Evolutionary conservation across 2,329 filamentous ascomycete genomes (phyloP), one percentile per base, ranked within the genome.

Genomic region (Leptographium lundbergii): DNA sequence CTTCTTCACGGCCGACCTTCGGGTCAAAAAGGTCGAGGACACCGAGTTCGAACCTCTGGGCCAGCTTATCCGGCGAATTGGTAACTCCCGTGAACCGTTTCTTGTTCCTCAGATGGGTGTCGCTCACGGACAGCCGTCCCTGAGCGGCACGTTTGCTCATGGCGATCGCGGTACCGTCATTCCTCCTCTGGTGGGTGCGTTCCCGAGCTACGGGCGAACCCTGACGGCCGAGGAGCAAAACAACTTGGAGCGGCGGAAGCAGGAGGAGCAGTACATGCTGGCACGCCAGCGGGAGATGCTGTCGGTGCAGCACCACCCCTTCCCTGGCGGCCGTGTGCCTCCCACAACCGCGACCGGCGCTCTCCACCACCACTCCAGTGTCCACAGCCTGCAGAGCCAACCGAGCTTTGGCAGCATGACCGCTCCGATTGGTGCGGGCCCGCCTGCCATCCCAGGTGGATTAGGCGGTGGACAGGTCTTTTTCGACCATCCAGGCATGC

Each of bases 181-280:
- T 59, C 94, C 94, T 60, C 95, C 94, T 6, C 89, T 99, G 66
- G 90, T 92, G 7, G 89, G 86, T 58, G 91, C 91, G 57, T 97
- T 99, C 71, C 95, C 94, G 0, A 95, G 89, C 69, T 99, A 97
- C 70, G 94, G 94, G 6, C 91, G 94, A 9, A 99, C 95, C 0
- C 77, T 99, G 65, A 99, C 95, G 10, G 94, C 94, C 0, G 92
- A 97, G 68, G 94, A 99, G 72, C 94, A 99, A 70, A 99, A 99
- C 73, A 95, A 95, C 47, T 77, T 99, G 1, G 94, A 99, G 74
- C 84, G 94, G 58, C 82, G 94, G 57, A 99, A 99, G 76, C 94
- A 99, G 71, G 94, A 99, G 72, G 95, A 99, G 69, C 94, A 99
- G 70, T 96, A 94, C 70, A 79, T 95, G 42, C 95, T 97, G 84